Conservation (phyloP, 129 eudicot genomes). For the Silybum marianum region DNA sequence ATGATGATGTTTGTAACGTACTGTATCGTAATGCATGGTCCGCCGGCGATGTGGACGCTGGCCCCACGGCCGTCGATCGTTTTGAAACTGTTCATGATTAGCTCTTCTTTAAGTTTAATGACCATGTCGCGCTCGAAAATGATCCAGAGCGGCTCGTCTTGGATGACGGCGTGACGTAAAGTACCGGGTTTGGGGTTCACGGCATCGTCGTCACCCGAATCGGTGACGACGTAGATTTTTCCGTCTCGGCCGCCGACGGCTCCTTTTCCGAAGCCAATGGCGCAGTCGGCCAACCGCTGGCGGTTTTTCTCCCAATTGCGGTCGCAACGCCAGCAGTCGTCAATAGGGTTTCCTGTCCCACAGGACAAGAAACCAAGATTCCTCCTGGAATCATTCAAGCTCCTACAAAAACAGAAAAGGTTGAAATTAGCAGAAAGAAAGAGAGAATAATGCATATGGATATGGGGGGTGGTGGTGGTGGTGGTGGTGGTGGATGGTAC, state of each 20-base stretch:
- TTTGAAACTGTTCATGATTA: constrained; percentile 73
- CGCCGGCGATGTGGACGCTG: constrained; percentile 81
- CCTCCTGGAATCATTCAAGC: constrained; percentile 66
- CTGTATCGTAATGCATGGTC: constrained; percentile 76
- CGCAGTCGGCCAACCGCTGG: constrained; percentile 71
- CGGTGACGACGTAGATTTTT: constrained; percentile 61
- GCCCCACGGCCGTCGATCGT: constrained; percentile 90
- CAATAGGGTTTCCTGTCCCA: constrained; percentile 80
- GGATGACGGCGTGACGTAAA: constrained; percentile 68
- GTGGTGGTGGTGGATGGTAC: constrained; percentile 25
- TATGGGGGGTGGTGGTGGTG: background rate
- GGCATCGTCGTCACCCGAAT: constrained; percentile 55
- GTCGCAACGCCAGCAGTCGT: constrained; percentile 89
- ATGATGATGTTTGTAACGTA: constrained; percentile 71
- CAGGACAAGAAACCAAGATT: constrained; percentile 66
- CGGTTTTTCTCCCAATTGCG: constrained; percentile 70
- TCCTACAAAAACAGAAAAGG: constrained; percentile 35
- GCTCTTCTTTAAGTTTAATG: constrained; percentile 57
- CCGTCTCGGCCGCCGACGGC: constrained; percentile 79
- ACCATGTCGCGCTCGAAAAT: constrained; percentile 75
- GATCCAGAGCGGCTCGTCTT: constrained; percentile 78
- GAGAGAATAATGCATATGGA: constrained; percentile 6
- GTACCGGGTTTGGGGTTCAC: constrained; percentile 79
- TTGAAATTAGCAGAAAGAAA: background rate
- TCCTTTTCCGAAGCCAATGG: constrained; percentile 71